phyloP scores from a whole-genome alignment of 2,329 filamentous ascomycete species.

The Lachnellula suecica region DNA sequence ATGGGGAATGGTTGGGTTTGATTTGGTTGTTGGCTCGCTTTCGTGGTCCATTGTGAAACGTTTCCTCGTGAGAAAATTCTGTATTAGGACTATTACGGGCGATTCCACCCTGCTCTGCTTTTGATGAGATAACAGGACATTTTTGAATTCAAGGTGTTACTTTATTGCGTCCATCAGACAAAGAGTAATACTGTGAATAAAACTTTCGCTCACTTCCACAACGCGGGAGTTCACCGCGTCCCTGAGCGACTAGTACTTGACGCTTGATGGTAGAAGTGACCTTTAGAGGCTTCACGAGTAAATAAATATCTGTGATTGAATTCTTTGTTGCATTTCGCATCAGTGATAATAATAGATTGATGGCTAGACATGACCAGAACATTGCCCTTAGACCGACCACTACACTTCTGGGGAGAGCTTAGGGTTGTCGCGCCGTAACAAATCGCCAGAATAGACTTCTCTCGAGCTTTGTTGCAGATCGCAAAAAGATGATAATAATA shows the following conservation, averaged over 20 bases:
- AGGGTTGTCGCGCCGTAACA: neutral
- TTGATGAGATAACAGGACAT: too few relatives aligned
- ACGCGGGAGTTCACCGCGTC: neutral
- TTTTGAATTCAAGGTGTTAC: too few relatives aligned
- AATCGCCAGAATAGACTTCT: neutral
- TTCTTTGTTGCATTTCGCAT: neutral
- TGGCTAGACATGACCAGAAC: neutral
- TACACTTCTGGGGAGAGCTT: neutral
- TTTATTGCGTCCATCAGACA: too few relatives aligned
- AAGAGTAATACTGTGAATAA: too few relatives aligned
- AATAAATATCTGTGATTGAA: neutral
- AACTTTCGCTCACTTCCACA: too few relatives aligned
- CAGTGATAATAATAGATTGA: neutral
- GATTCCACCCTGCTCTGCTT: too few relatives aligned
- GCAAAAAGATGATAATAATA: neutral
- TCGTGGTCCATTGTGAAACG: neutral
- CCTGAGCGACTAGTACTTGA: neutral
- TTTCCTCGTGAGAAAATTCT: neutral
- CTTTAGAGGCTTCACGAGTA: neutral
- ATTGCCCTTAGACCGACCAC: neutral
- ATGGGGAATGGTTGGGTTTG: neutral
- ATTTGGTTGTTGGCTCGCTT: neutral
- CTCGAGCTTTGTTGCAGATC: neutral
- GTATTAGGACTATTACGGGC: too few relatives aligned
- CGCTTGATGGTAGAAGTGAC: neutral